These are phyloP conservation scores for Leishmania tarentolae DNA, from an alignment of 208 protist species.

Conservation along the genomic window DNA sequence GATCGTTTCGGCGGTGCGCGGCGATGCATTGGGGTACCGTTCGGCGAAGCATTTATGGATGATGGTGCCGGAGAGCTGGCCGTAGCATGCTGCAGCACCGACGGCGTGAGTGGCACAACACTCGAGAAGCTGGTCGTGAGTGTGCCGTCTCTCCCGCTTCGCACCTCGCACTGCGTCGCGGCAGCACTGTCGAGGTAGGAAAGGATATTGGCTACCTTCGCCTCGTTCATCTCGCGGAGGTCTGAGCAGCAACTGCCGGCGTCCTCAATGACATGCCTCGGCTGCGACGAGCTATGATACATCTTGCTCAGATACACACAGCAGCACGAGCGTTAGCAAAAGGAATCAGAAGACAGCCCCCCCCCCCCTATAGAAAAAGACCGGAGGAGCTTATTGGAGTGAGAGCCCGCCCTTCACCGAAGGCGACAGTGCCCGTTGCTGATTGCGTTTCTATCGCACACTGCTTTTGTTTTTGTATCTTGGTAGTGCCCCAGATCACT, in stretches of 20 bases:
- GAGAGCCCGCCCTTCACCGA: neutral
- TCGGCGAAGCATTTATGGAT: neutral
- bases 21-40: neutral
- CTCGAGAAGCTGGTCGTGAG: conserved; percentile 19
- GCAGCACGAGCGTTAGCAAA: neutral
- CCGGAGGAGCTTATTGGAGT: neutral
- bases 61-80: conserved; percentile 24
- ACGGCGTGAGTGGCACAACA: conserved; percentile 37
- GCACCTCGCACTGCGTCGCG: neutral
- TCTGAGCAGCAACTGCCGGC: conserved; percentile 66
- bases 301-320: neutral
- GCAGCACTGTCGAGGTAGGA: conserved; percentile 65
- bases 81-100: conserved; percentile 38
- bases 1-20: neutral
- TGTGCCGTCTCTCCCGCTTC: conserved; percentile 13
- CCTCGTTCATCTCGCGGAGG: conserved; percentile 87
- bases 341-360: neutral
- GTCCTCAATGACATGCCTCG: conserved; percentile 1
- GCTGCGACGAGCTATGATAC: conserved; percentile 4
- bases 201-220: conserved; percentile 86
- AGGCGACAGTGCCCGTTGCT: neutral
- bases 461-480: conserved; percentile 4
- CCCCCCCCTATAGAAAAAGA: neutral
- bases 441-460: neutral
- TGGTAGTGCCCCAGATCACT: no score